These are phyloP conservation scores for Fusarium tjaetaba DNA, from an alignment of 2,329 filamentous ascomycete genomes.

Conservation along the genomic window DNA sequence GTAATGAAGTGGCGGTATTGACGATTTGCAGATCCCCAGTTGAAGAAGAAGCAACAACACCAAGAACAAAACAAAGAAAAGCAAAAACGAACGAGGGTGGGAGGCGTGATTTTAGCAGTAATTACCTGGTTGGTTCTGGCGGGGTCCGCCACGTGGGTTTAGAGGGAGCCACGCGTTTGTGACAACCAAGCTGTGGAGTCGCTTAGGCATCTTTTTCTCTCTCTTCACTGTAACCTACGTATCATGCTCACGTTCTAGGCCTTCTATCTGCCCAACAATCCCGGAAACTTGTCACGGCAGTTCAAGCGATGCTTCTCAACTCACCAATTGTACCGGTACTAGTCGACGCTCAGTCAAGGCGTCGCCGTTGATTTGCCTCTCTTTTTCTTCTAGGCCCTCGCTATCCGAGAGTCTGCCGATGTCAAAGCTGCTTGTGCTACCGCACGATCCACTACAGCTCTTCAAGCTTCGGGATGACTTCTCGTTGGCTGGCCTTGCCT, in stretches of 20 bases:
- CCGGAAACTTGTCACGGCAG: constrained; percentile 16
- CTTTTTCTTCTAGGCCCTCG: background rate
- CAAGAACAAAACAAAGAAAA: background rate
- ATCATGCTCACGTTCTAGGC: constrained; percentile 26
- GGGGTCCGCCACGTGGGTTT: constrained; percentile 45
- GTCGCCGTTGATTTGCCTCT: background rate
- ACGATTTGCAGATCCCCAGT: constrained; percentile 8
- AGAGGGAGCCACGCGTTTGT: constrained; percentile 39
- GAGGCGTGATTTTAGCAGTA: constrained; percentile 14
- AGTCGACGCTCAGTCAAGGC: background rate
- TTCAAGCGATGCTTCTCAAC: constrained; percentile 15
- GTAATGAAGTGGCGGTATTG: constrained; percentile 8
- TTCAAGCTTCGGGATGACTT: constrained; percentile 10
- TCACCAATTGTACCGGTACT: background rate
- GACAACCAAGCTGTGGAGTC: constrained; percentile 39
- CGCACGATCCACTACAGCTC: constrained; percentile 22
- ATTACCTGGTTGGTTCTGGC: constrained; percentile 18
- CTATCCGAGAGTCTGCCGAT: background rate
- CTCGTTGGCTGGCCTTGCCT: constrained; percentile 12
- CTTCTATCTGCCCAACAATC: constrained; percentile 2
- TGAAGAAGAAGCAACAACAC: background rate
- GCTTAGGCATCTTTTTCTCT: constrained; percentile 6
- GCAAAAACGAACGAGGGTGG: constrained; percentile 19
- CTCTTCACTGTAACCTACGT: background rate
- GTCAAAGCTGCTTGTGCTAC: background rate